Conservation (phyloP, 2,329 filamentous ascomycete species). For the Trichophyton mentagrophytes region DNA sequence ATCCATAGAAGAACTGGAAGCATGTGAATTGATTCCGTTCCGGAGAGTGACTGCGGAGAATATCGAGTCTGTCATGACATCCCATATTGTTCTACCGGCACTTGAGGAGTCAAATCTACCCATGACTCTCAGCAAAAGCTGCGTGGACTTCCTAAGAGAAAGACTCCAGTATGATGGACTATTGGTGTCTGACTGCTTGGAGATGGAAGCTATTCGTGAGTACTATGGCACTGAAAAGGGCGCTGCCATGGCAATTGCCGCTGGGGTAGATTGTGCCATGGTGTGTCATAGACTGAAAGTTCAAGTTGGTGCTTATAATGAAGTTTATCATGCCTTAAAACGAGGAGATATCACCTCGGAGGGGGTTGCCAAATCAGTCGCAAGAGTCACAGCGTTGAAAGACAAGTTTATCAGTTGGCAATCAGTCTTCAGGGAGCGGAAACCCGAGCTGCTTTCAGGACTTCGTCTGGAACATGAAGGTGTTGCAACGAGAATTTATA, state of each 20-base stretch:
- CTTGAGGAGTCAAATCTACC: constrained; percentile 26
- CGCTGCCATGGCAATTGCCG: constrained; percentile 30
- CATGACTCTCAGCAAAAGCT: constrained; percentile 28
- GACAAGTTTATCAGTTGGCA: constrained; percentile 25
- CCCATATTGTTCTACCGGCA: constrained; percentile 31
- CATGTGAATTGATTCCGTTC: constrained; percentile 34
- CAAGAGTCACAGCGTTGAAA: constrained; percentile 28
- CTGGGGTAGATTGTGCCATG: constrained; percentile 35
- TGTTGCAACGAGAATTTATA: not conserved
- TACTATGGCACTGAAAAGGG: constrained; percentile 32
- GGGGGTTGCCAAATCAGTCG: constrained; percentile 24
- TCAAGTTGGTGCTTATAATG: constrained; percentile 30
- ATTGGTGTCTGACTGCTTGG: constrained; percentile 35
- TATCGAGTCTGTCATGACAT: constrained; percentile 35
- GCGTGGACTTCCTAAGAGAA: constrained; percentile 28
- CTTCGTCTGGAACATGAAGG: not conserved
- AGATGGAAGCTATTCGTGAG: constrained; percentile 33
- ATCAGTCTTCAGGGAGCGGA: constrained; percentile 16
- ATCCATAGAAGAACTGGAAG: constrained; percentile 25
- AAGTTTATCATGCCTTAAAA: constrained; percentile 26
- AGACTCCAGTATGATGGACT: constrained; percentile 35
- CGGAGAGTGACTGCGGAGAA: constrained; percentile 30
- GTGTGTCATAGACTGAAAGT: constrained; percentile 34
- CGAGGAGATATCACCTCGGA: constrained; percentile 23
- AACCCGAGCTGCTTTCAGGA: constrained; percentile 13